phyloP scores from a whole-genome alignment of 2,329 filamentous ascomycete genomes.

The Xylariales sp. region DNA sequence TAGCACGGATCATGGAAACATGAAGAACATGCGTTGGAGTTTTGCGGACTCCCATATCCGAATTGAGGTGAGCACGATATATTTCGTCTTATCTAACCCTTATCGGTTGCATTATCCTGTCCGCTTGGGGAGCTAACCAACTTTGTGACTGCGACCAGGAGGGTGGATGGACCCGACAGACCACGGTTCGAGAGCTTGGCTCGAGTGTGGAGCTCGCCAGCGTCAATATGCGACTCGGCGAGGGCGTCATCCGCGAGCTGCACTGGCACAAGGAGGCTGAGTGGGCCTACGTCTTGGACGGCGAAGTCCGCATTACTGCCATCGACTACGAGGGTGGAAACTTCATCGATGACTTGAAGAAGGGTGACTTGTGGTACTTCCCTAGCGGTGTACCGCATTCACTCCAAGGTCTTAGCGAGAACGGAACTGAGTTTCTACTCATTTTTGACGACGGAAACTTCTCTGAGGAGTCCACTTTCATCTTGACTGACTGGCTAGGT shows the following conservation, averaged over 20 bases:
- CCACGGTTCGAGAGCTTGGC: constrained; percentile 60
- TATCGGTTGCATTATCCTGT: background rate
- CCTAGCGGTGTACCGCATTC: constrained; percentile 74
- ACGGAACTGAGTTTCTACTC: constrained; percentile 62
- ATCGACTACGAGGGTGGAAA: constrained; percentile 72
- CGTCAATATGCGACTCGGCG: constrained; percentile 73
- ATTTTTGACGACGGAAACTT: constrained; percentile 41
- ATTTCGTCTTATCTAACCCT: background rate
- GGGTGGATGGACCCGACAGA: constrained; percentile 74
- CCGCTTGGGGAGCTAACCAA: background rate
- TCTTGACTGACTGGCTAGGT: constrained; percentile 70
- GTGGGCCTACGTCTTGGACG: constrained; percentile 72
- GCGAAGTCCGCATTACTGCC: constrained; percentile 66
- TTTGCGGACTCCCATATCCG: constrained; percentile 61
- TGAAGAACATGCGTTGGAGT: constrained; percentile 71
- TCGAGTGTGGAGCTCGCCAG: constrained; percentile 67
- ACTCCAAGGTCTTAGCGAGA: constrained; percentile 64
- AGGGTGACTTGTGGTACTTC: constrained; percentile 80
- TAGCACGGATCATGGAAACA: constrained; percentile 66
- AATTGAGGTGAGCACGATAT: constrained; percentile 46
- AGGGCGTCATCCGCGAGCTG: constrained; percentile 69
- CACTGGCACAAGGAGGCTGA: constrained; percentile 81
- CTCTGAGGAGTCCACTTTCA: constrained; percentile 63
- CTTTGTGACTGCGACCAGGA: constrained; percentile 40
- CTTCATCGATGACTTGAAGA: constrained; percentile 71